These are phyloP conservation scores for Tulasnella sp. DNA, from an alignment of 768 basidiomycete genomes.

Conservation along the genomic window DNA sequence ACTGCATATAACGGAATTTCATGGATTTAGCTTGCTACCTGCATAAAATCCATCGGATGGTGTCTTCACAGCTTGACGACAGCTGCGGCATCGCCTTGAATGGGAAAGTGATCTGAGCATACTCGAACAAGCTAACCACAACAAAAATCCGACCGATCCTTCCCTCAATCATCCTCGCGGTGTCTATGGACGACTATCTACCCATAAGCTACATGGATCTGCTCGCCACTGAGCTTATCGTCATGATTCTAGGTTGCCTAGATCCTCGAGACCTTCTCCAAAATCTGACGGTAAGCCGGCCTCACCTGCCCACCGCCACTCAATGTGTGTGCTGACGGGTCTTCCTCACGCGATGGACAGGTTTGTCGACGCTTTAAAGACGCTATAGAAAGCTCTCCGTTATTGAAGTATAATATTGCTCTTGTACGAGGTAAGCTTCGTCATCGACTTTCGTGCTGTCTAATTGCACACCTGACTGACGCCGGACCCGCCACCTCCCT, in stretches of 20 bases:
- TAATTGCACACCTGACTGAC: conserved; percentile 22
- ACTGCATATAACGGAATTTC: background rate
- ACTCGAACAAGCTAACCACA: conserved; percentile 3
- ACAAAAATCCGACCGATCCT: conserved; percentile 16
- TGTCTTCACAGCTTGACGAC: background rate
- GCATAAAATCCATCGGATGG: background rate
- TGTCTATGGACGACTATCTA: conserved; percentile 10
- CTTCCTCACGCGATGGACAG: background rate
- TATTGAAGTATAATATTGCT: conserved; percentile 25
- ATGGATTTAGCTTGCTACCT: background rate
- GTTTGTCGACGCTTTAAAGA: conserved; percentile 19
- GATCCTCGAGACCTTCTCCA: conserved; percentile 10
- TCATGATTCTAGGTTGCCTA: conserved; percentile 5
- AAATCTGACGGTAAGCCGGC: conserved; percentile 13
- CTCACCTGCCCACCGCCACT: background rate
- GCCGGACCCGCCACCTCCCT: conserved; percentile 9
- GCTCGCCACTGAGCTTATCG: conserved; percentile 26
- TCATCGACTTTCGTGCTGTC: background rate
- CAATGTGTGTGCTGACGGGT: background rate
- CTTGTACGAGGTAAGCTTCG: conserved; percentile 18
- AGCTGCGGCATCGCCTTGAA: background rate
- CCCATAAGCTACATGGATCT: conserved; percentile 12
- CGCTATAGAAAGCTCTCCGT: conserved; percentile 7
- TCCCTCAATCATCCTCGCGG: conserved; percentile 3
- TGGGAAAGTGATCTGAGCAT: conserved; percentile 10